A percentile compares a stretch with the other conserved stretches of the same genome.
phyloP scores from a whole-genome alignment of 805 yeast species.

The Pichia paraexigua region DNA sequence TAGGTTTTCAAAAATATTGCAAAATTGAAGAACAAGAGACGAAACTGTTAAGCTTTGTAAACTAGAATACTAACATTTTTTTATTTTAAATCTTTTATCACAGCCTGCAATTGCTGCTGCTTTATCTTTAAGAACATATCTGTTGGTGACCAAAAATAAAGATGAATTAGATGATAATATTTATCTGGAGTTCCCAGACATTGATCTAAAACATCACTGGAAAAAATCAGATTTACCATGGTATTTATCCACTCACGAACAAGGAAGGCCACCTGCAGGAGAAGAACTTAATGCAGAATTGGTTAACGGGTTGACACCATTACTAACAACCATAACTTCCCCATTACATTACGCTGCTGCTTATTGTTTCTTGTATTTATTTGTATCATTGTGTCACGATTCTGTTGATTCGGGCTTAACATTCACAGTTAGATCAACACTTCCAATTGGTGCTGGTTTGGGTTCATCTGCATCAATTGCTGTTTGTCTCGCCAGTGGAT shows the following conservation, averaged over 20 bases:
- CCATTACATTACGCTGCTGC: conserved; percentile 71
- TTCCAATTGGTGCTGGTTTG: conserved; percentile 95
- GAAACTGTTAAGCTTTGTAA: not conserved
- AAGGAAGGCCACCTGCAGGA: conserved; percentile 30
- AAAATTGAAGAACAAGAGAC: not conserved
- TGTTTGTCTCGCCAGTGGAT: conserved; percentile 74
- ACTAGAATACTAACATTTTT: conserved; percentile 1
- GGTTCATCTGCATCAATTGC: conserved; percentile 91
- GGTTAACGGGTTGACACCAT: conserved; percentile 38
- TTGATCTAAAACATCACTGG: conserved; percentile 62
- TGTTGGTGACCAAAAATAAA: conserved; percentile 47
- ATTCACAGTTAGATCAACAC: conserved; percentile 68
- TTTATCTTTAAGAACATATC: conserved; percentile 73
- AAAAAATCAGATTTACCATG: conserved; percentile 52
- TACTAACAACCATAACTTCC: conserved; percentile 39
- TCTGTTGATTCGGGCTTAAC: conserved; percentile 39
- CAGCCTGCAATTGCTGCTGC: conserved; percentile 96
- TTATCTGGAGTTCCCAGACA: conserved; percentile 76
- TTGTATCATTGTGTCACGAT: conserved; percentile 46
- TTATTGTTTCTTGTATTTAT: conserved; percentile 74
- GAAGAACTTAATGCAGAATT: conserved; percentile 56
- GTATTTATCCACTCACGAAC: conserved; percentile 28
- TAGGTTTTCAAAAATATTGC: conserved; percentile 19
- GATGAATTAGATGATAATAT: conserved; percentile 35
- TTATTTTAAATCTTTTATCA: not conserved